These are phyloP conservation scores for Alternaria novae-zelandiae DNA, from an alignment of 2,329 filamentous ascomycete species.

Conservation along the genomic window DNA sequence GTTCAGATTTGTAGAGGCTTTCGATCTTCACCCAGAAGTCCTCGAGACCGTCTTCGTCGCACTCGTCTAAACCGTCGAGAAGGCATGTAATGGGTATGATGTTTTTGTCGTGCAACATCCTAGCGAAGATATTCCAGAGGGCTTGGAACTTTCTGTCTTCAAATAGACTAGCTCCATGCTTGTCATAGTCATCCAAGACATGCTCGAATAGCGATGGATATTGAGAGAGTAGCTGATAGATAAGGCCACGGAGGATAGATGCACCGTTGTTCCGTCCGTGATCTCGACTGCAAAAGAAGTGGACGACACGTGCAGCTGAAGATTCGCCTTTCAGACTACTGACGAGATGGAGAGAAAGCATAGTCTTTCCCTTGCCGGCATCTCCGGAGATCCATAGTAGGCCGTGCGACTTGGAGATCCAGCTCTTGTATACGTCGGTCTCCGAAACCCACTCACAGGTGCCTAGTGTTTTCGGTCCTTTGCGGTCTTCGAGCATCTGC, in stretches of 20 bases:
- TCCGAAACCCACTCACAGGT: too few species aligned
- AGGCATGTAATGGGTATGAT: not conserved
- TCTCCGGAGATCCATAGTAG: not conserved
- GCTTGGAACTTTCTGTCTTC: not conserved
- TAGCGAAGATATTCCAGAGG: not conserved
- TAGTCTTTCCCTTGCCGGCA: not conserved
- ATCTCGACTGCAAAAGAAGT: not conserved
- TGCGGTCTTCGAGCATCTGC: not conserved
- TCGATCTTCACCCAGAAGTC: not conserved
- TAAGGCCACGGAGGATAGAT: not conserved
- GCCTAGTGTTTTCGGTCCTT: not conserved
- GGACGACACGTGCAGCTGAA: not conserved
- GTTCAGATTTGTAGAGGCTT: fast-evolving
- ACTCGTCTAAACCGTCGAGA: not conserved
- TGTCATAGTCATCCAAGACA: not conserved
- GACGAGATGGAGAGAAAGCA: not conserved
- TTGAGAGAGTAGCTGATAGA: not conserved
- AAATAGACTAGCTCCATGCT: not conserved
- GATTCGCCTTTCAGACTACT: fast-evolving
- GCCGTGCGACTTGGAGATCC: too few species aligned
- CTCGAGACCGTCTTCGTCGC: not conserved
- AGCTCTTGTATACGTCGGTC: too few species aligned
- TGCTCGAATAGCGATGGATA: not conserved
- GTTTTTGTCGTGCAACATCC: not conserved
- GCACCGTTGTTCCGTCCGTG: not conserved